These are phyloP conservation scores for Coemansia sp. DNA, from an alignment of 192 early-diverging fungal genomes.

Conservation along the genomic window DNA sequence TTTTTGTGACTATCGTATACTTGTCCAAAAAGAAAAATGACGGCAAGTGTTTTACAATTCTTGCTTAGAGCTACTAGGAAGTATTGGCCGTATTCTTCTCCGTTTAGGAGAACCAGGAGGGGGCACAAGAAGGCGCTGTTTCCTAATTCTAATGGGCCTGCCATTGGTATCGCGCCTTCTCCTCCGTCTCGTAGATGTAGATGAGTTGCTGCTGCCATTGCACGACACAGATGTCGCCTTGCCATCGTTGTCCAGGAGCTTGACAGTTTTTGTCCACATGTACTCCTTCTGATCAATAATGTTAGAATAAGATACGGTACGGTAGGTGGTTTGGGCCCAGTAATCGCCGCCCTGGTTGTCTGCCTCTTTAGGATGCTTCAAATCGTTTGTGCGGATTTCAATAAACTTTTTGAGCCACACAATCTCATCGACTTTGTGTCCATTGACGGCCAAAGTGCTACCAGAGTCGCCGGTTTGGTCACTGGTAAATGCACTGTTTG, in stretches of 20 bases:
- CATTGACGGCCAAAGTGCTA: constrained; percentile 39
- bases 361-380: constrained; percentile 41
- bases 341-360: constrained; percentile 30
- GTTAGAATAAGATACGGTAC: constrained; percentile 54
- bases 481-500: constrained; percentile 19
- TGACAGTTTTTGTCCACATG: constrained; percentile 32
- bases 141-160: constrained; percentile 23
- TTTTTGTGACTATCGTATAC: too few relatives aligned
- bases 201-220: neutral
- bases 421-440: constrained; percentile 39
- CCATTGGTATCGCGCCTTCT: constrained; percentile 12
- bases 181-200: neutral
- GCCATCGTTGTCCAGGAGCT: constrained; percentile 47
- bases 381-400: constrained; percentile 30
- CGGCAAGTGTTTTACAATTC: neutral
- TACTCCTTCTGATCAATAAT: constrained; percentile 21
- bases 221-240: constrained; percentile 16
- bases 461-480: constrained; percentile 19
- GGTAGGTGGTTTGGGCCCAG: constrained; percentile 49
- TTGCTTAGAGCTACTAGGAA: neutral
- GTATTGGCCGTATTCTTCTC: constrained; percentile 11
- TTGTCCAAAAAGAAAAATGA: neutral
- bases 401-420: constrained; percentile 53
- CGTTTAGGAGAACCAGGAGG: neutral
- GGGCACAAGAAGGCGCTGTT: constrained; percentile 4